Evolutionary conservation across 2,329 filamentous ascomycete genomes (phyloP).

Genomic region (Tetracladium maxilliforme): DNA sequence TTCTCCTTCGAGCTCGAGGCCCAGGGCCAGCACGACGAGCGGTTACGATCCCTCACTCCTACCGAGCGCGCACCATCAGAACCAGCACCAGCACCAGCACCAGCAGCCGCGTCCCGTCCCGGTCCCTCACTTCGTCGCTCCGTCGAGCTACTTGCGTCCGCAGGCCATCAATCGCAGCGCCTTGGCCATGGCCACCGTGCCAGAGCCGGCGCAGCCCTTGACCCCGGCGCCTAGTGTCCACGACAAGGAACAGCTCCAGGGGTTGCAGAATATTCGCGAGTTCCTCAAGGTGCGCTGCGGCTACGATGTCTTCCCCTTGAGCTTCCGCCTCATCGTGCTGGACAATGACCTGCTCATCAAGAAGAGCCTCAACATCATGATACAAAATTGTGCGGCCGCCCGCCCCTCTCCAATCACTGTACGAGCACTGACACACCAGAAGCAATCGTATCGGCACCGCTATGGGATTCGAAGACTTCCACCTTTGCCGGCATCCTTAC

Average conservation of each 20-base stretch:
- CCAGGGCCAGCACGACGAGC: no score
- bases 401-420: conserved; percentile 2
- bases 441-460: conserved; percentile 94
- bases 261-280: conserved; percentile 70
- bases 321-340: conserved; percentile 88
- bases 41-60: no score
- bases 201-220: no score
- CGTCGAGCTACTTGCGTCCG: no score
- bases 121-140: no score
- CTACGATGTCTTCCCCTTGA: conserved; percentile 93
- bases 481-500: conserved; percentile 91
- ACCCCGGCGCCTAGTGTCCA: background rate
- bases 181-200: no score
- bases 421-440: conserved; percentile 6
- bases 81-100: no score
- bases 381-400: conserved; percentile 65
- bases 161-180: no score
- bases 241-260: conserved; percentile 1
- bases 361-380: conserved; percentile 90
- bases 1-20: no score
- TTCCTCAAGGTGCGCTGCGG: conserved; percentile 94
- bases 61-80: no score
- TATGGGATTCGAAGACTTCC: conserved; percentile 91
- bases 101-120: no score
- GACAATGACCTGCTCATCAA: conserved; percentile 92